Evolutionary conservation across 192 early-diverging fungal genomes (phyloP).

Genomic region (Mortierella hygrophila): DNA sequence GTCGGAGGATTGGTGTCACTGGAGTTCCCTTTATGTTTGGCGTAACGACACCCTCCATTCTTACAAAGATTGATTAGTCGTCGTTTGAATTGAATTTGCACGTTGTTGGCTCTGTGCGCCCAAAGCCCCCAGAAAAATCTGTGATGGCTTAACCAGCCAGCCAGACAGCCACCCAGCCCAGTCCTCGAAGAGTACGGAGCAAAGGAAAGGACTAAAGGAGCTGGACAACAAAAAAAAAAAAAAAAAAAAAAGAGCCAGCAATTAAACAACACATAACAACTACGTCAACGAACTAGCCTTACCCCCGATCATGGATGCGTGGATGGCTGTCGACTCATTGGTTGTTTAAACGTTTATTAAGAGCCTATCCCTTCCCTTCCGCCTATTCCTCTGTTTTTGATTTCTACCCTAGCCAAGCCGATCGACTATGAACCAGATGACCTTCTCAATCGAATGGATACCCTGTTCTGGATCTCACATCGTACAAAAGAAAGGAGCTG

Average conservation of each 20-base stretch:
- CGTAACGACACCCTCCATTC: neutral
- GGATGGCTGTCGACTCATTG: neutral
- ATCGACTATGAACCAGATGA: too few relatives aligned
- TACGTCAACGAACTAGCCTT: neutral
- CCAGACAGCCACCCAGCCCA: neutral
- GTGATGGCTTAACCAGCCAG: neutral
- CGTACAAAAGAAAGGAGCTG: too few relatives aligned
- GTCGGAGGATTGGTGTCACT: neutral
- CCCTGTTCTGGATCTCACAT: too few relatives aligned
- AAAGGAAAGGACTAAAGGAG: neutral
- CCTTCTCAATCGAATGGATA: too few relatives aligned
- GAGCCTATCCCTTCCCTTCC: too few relatives aligned
- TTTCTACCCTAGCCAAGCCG: too few relatives aligned
- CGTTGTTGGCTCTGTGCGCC: conserved; percentile 3
- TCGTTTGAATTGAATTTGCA: neutral
- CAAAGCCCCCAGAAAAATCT: neutral
- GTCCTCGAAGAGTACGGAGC: neutral
- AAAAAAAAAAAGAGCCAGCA: neutral
- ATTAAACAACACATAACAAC: neutral
- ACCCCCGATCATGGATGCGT: neutral
- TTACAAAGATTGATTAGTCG: neutral
- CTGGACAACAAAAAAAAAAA: neutral
- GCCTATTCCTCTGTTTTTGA: too few relatives aligned
- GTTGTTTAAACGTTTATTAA: neutral
- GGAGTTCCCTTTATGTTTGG: neutral